Evolutionary conservation across 192 early-diverging fungal genomes (phyloP), one percentile per base, ranked within the genome.

Genomic region (Rhizoclosmatium sp.): DNA sequence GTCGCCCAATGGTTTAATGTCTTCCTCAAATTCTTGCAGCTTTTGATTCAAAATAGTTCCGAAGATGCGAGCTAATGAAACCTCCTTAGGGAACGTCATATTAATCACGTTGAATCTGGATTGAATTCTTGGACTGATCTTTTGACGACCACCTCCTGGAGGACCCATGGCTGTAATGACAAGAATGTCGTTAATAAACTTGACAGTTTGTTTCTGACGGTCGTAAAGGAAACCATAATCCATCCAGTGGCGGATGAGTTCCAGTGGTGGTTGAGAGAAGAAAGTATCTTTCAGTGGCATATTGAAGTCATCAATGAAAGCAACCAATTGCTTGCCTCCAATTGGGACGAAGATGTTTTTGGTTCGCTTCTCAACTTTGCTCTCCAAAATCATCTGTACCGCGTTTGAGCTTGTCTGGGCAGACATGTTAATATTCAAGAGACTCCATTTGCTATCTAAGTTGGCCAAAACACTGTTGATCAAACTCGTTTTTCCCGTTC

Each of bases 231-330:
- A 89, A 3, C 89, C 89, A 47, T 87, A 90, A 60, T 90, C 89
- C 79, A 91, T 84, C 79, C 84, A 91, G 48, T 89, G 87, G 19
- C 84, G 72, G 42, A 91, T 85, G 39, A 91, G 71, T 75, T 91
- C 86, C 16, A 91, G 73, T 31, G 89, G 89, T 49, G 89, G 89
- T 78, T 91, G 89, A 2, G 89, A 90, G 42, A 89, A 89, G 65
- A 89, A 91, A 2, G 89, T 91, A 66, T 91, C 89, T 59, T 88
- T 88, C 81, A 82, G 75, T 3, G 89, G 89, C 89, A 91, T 91
- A 76, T 91, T 91, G 71, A 91, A 81, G 75, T 91, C 88, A 73
- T 91, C 89, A 59, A 91, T 86, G 68, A 91, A 91, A 2, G 82
- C 48, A 10, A 90, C 78, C 2, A 91, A 72, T 47, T 85, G 84